Evolutionary conservation across 169 alveolate species (phyloP), one percentile per base, ranked within the genome.

Genomic region (Eimeria necatrix): DNA sequence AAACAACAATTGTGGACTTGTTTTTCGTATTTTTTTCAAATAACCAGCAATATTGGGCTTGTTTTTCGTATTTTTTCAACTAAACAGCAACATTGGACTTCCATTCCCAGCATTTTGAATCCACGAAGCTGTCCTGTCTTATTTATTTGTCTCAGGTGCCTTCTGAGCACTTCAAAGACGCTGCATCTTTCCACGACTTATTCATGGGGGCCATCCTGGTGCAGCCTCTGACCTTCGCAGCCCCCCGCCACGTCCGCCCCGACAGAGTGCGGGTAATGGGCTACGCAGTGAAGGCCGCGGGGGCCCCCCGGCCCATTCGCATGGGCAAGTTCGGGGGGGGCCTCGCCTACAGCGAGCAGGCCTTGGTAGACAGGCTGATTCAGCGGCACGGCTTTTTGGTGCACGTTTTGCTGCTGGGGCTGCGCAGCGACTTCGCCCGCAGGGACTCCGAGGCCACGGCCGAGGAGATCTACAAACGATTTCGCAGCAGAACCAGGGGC

Each of bases 241-340:
- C 93, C 14, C 93, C 93, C 7, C 76, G 93, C 2, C 93, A 85
- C 64, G 93, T 85, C 51, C 78, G 93, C 81, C 32, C 60, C 81
- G 93, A 85, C 51, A 64, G 95, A 20, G 73, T 93, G 18, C 56
- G 84, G 53, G 93, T 93, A 20, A 93, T 93, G 93, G 93, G 93
- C 59, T 85, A 85, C n/a, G 93, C 93, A 14, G 60, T 85, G 93
- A 85, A 85, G 49, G 86, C 22, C 22, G 80, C 80, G 12, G 93
- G 81, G 4, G 59, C 93, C 24, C 68, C 93, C 18, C 59, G 73
- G 26, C 93, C 93, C 14, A 85, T 85, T 5, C 76, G 93, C 59
- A 85, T 87, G 81, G 95, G 95, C 86, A 83, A 26, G 49, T 93
- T 93, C 52, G 85, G 92, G 9, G 51, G 88, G 3, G 95, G 95